phyloP scores from a whole-genome alignment of 768 basidiomycete species.

The Auricularia sp. region DNA sequence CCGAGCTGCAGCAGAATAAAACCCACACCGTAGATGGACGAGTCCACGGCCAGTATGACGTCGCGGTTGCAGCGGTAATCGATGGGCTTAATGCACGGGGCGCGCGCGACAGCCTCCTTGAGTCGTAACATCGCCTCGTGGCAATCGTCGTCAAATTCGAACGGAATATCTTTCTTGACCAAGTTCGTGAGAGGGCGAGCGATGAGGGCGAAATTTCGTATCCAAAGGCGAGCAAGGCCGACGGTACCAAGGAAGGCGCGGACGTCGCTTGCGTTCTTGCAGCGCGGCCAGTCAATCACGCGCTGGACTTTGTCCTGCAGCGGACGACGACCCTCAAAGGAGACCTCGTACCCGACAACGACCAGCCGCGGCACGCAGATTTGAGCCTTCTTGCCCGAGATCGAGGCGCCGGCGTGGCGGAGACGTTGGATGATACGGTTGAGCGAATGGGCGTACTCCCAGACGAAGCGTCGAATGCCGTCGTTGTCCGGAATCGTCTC shows the following conservation, averaged over 20 bases:
- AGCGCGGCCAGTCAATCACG: slow-evolving; percentile 15
- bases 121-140: slow-evolving; percentile 21
- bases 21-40: slow-evolving; percentile 15
- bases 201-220: slow-evolving; percentile 15
- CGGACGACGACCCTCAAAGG: slow-evolving; percentile 22
- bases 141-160: slow-evolving; percentile 21
- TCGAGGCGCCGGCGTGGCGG: slow-evolving; percentile 28
- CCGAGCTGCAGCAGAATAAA: slow-evolving; percentile 21
- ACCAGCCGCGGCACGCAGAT: slow-evolving; percentile 24
- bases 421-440: slow-evolving; percentile 30
- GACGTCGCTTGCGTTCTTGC: slow-evolving; percentile 13
- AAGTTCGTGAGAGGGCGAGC: slow-evolving; percentile 12
- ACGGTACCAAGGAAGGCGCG: slow-evolving; percentile 18
- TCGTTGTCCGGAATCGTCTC: slow-evolving; percentile 30
- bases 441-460: slow-evolving; percentile 28
- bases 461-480: slow-evolving; percentile 28
- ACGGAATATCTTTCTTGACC: slow-evolving; percentile 18
- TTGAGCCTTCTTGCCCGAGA: slow-evolving; percentile 27
- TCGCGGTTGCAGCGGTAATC: slow-evolving; percentile 26
- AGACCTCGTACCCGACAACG: slow-evolving; percentile 32
- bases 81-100: slow-evolving; percentile 24
- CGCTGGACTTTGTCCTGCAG: slow-evolving; percentile 20
- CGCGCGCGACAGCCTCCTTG: slow-evolving; percentile 16
- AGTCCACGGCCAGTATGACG: slow-evolving; percentile 19
- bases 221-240: slow-evolving; percentile 15